Percentiles rank a stretch among this genome's conserved stretches.
Evolutionary conservation across 2,329 filamentous ascomycete species (phyloP).

Genomic region (Triangularia verruculosa): DNA sequence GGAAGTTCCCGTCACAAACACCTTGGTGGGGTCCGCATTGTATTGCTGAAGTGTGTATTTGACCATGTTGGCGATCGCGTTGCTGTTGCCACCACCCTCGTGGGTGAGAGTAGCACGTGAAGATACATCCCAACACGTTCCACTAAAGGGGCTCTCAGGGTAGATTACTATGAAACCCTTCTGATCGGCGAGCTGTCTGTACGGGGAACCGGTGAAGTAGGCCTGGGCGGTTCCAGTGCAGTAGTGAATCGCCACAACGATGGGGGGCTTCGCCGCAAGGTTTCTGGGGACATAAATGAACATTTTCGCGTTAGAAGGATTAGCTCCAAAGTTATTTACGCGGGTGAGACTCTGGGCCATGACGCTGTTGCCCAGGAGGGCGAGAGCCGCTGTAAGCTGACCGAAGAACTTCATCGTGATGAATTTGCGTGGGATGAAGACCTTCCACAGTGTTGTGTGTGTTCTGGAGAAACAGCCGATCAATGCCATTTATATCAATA

Average conservation of each 20-base stretch:
- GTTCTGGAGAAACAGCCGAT: background rate
- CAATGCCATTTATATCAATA: background rate
- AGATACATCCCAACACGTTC: slow-evolving; percentile 58
- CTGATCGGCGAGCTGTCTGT: slow-evolving; percentile 41
- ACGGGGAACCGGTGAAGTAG: slow-evolving; percentile 49
- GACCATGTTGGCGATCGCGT: slow-evolving; percentile 59
- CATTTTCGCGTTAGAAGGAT: slow-evolving; percentile 42
- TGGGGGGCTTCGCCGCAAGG: slow-evolving; percentile 39
- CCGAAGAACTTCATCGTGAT: slow-evolving; percentile 23
- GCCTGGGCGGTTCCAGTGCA: slow-evolving; percentile 49
- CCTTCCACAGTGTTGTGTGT: background rate
- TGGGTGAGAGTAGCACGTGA: slow-evolving; percentile 50
- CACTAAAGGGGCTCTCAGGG: slow-evolving; percentile 50
- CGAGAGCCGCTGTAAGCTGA: slow-evolving; percentile 15
- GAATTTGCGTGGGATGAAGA: background rate
- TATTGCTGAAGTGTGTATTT: slow-evolving; percentile 52
- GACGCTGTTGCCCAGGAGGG: slow-evolving; percentile 19
- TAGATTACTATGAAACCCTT: slow-evolving; percentile 52
- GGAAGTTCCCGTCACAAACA: slow-evolving; percentile 52
- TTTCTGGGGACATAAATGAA: slow-evolving; percentile 42
- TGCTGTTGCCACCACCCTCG: slow-evolving; percentile 55
- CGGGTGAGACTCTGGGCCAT: slow-evolving; percentile 31
- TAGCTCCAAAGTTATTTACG: slow-evolving; percentile 41
- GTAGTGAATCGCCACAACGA: slow-evolving; percentile 54
- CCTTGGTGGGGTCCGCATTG: slow-evolving; percentile 46